Conservation (phyloP, 2,329 filamentous ascomycete genomes). For the Laburnicola sp. region DNA sequence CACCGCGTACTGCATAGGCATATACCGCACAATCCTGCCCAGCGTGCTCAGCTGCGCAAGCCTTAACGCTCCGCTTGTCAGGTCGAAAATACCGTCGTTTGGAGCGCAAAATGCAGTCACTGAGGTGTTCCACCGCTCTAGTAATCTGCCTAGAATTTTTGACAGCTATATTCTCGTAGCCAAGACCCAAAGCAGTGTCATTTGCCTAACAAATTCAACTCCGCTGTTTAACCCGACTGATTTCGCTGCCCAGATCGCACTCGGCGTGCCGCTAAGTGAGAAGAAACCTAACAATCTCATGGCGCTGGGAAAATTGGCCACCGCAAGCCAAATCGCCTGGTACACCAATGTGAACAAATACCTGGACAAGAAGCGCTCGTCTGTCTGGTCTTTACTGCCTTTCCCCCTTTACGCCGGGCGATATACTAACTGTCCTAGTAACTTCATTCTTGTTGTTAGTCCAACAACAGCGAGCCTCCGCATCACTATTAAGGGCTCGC, state of each 20-base stretch:
- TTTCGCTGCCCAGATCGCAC: slow-evolving; percentile 14
- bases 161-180: slow-evolving; percentile 14
- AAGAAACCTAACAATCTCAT: neutral
- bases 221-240: slow-evolving; percentile 17
- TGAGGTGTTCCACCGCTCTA: slow-evolving; percentile 17
- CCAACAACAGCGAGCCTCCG: neutral
- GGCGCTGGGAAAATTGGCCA: neutral
- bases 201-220: slow-evolving; percentile 16
- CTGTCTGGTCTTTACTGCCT: neutral
- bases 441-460: neutral
- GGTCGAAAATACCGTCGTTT: slow-evolving; percentile 1
- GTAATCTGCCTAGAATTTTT: slow-evolving; percentile 4
- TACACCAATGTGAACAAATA: neutral
- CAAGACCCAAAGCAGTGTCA: slow-evolving; percentile 13
- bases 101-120: neutral
- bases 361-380: neutral
- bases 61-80: slow-evolving; percentile 6
- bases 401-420: neutral
- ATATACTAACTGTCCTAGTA: neutral
- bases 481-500: neutral
- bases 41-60: slow-evolving; percentile 14
- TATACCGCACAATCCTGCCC: slow-evolving; percentile 17
- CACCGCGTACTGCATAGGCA: slow-evolving; percentile 17
- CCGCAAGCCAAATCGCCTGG: neutral
- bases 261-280: neutral